Evolutionary conservation across 805 yeast genomes (phyloP).

Genomic region (Nakazawaea holstii): DNA sequence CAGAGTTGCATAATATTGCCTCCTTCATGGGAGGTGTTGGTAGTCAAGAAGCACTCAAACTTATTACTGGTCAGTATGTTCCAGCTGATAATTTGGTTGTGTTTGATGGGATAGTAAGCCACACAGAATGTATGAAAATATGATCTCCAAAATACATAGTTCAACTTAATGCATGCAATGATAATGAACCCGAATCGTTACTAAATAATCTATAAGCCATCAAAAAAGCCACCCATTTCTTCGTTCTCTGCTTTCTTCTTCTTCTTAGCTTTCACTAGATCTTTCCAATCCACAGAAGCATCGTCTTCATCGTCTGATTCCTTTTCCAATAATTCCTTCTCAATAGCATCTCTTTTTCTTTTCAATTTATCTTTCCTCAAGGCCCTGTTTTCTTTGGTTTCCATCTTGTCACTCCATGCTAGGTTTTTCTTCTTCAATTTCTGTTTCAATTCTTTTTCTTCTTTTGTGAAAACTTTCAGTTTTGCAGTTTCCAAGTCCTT

Average conservation of each 20-base stretch:
- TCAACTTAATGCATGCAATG: background rate
- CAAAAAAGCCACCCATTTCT: slow-evolving; percentile 55
- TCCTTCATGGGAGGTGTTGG: slow-evolving; percentile 81
- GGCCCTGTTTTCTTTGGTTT: slow-evolving; percentile 53
- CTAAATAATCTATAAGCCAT: slow-evolving; percentile 34
- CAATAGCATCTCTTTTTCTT: slow-evolving; percentile 64
- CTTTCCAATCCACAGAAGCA: slow-evolving; percentile 81
- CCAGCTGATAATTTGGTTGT: slow-evolving; percentile 68
- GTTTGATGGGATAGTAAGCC: slow-evolving; percentile 66
- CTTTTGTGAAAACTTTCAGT: slow-evolving; percentile 21
- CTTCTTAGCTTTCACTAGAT: slow-evolving; percentile 61
- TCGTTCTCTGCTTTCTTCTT: slow-evolving; percentile 38
- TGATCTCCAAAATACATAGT: background rate
- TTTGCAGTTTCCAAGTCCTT: slow-evolving; percentile 47
- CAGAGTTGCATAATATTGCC: slow-evolving; percentile 51
- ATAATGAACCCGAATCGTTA: too few relatives aligned
- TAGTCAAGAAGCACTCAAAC: slow-evolving; percentile 78
- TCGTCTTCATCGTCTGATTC: slow-evolving; percentile 40
- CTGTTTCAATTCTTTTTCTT: slow-evolving; percentile 37
- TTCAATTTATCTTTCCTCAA: slow-evolving; percentile 66
- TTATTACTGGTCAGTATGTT: slow-evolving; percentile 71
- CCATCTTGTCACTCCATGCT: slow-evolving; percentile 77
- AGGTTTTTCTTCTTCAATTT: slow-evolving; percentile 46
- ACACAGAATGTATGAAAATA: slow-evolving; percentile 24
- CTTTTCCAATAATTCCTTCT: slow-evolving; percentile 41